phyloP scores from a whole-genome alignment of 163 green algal genomes.

The Chloroidium sp. region DNA sequence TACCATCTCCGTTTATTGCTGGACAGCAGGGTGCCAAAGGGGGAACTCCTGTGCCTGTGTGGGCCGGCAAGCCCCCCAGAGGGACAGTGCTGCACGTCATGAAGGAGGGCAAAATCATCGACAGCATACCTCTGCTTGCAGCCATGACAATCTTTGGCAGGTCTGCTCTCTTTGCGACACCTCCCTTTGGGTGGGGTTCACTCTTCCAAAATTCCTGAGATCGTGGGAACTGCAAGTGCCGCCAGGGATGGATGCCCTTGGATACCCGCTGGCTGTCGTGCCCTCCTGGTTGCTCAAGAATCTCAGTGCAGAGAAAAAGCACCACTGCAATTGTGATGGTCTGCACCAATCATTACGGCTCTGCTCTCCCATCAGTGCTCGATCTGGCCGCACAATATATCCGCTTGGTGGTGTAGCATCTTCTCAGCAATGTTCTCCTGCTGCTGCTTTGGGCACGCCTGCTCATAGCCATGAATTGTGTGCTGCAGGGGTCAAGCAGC shows the following conservation, averaged over 20 bases:
- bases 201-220: not conserved
- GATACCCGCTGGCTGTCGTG: no score
- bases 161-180: not conserved
- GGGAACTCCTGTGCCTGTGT: not conserved
- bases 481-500: slow-evolving; percentile 13
- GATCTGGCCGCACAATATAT: not conserved
- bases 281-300: no score
- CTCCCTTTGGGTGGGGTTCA: not conserved
- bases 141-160: slow-evolving; percentile 20
- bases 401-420: not conserved
- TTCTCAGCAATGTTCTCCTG: not conserved
- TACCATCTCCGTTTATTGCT: no score
- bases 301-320: no score
- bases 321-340: not conserved
- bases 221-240: not conserved
- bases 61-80: slow-evolving; percentile 6
- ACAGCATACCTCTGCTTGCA: slow-evolving; percentile 9
- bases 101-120: slow-evolving; percentile 13
- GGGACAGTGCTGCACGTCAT: slow-evolving; percentile 6
- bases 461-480: not conserved
- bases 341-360: not conserved
- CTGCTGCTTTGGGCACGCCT: not conserved
- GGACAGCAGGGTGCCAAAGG: no score
- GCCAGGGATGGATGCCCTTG: no score
- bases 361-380: not conserved